Percentiles rank a stretch among this genome's conserved stretches.
Conservation (phyloP, 2,329 filamentous ascomycete species). For the Cadophora sp. region DNA sequence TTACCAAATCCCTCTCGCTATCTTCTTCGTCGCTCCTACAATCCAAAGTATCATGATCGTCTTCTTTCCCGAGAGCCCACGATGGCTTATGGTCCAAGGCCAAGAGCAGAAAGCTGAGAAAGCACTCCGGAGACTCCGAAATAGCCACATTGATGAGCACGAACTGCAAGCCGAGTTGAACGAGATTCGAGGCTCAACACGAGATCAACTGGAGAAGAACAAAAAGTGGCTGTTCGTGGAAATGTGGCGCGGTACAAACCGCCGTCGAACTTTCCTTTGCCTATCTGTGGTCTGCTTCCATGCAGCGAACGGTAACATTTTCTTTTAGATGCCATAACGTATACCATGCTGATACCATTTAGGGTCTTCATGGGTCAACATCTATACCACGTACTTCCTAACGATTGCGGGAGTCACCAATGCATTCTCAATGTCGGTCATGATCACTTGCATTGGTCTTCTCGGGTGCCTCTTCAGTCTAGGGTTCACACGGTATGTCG, state of each 20-base stretch:
- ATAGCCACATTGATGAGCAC: conserved; percentile 25
- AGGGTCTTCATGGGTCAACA: conserved; percentile 58
- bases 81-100: conserved; percentile 62
- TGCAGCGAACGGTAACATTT: conserved; percentile 54
- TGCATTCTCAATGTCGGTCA: conserved; percentile 57
- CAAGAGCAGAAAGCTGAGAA: conserved; percentile 60
- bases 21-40: conserved; percentile 51
- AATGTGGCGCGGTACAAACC: conserved; percentile 49
- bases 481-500: conserved; percentile 55
- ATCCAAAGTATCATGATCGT: conserved; percentile 54
- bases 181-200: conserved; percentile 26
- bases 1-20: conserved; percentile 43
- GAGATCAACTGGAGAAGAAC: conserved; percentile 49
- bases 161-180: conserved; percentile 30
- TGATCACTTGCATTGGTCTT: conserved; percentile 57
- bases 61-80: conserved; percentile 61
- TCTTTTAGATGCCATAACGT: not conserved
- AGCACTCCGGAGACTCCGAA: conserved; percentile 49
- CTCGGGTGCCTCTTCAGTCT: conserved; percentile 57
- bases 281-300: conserved; percentile 46
- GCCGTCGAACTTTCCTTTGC: conserved; percentile 55
- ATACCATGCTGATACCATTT: conserved; percentile 39
- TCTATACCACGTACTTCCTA: conserved; percentile 58
- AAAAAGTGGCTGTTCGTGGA: conserved; percentile 49
- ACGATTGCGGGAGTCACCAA: conserved; percentile 52